phyloP scores from a whole-genome alignment of 768 basidiomycete species.

The Lactarius indigo region DNA sequence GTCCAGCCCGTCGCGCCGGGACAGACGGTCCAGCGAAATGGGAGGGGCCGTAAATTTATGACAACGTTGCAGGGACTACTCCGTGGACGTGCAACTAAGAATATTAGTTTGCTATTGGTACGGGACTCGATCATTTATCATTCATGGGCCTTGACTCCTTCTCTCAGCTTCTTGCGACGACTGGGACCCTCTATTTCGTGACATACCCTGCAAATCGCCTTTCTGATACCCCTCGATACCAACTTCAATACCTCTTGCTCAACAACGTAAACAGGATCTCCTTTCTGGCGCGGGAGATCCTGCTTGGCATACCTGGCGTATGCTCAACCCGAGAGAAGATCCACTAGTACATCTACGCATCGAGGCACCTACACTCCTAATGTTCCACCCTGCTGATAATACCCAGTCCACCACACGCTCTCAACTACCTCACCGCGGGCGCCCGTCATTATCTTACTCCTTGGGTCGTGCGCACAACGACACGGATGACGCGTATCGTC shows the following conservation, averaged over 20 bases:
- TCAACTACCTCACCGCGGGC: slow-evolving; percentile 14
- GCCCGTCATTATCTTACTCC: slow-evolving; percentile 35
- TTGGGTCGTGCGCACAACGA: slow-evolving; percentile 50
- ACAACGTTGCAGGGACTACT: slow-evolving; percentile 45
- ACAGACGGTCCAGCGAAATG: slow-evolving; percentile 30
- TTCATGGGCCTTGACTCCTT: neutral
- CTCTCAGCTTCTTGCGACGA: slow-evolving; percentile 73
- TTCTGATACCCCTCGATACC: slow-evolving; percentile 24
- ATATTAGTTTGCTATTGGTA: slow-evolving; percentile 78
- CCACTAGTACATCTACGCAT: slow-evolving; percentile 72
- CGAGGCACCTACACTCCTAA: slow-evolving; percentile 74
- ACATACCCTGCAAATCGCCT: slow-evolving; percentile 47
- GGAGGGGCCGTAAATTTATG: slow-evolving; percentile 44
- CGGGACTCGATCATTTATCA: slow-evolving; percentile 24
- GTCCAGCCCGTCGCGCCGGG: slow-evolving; percentile 30
- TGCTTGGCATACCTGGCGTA: slow-evolving; percentile 71
- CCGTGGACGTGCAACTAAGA: slow-evolving; percentile 66
- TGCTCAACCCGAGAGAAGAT: slow-evolving; percentile 65
- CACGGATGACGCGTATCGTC: slow-evolving; percentile 82
- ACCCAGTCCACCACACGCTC: slow-evolving; percentile 19
- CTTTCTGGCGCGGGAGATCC: slow-evolving; percentile 35
- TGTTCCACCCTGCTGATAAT: slow-evolving; percentile 47
- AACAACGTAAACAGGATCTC: slow-evolving; percentile 20
- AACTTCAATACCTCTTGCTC: slow-evolving; percentile 16
- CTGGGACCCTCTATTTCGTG: slow-evolving; percentile 69